A percentile compares a stretch with the other conserved stretches of the same genome.
Conservation (phyloP, 257 asterid genomes). For the Salvia rosmarinus region DNA sequence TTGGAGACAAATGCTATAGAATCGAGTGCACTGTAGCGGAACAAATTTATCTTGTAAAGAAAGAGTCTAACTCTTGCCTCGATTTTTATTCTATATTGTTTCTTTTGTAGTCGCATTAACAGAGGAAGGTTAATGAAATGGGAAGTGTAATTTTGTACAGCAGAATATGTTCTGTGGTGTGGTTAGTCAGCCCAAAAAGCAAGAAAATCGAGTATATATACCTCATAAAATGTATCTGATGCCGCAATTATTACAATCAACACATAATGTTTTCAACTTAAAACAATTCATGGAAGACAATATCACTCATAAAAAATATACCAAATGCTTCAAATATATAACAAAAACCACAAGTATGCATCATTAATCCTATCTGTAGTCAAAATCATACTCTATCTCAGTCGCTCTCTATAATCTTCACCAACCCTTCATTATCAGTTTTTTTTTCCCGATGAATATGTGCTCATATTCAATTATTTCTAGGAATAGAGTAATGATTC, state of each 20-base stretch:
- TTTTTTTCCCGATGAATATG: constrained; percentile 15
- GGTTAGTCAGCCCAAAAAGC: not conserved
- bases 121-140: too few relatives aligned
- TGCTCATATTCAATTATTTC: constrained; percentile 35
- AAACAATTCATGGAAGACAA: too few relatives aligned
- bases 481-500: too few relatives aligned
- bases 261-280: too few relatives aligned
- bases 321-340: constrained; percentile 4
- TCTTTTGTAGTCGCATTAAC: too few relatives aligned
- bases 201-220: not conserved
- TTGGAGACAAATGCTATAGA: too few relatives aligned
- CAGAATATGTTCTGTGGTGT: constrained; percentile 25
- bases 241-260: constrained; percentile 2
- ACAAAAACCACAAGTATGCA: not conserved
- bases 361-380: not conserved
- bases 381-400: constrained; percentile 3
- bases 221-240: constrained; percentile 29
- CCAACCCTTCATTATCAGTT: not conserved
- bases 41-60: too few relatives aligned
- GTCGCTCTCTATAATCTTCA: not conserved
- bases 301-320: not conserved
- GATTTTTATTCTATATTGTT: too few relatives aligned
- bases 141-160: not conserved
- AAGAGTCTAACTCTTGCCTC: too few relatives aligned
- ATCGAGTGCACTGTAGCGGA: too few relatives aligned